Evolutionary conservation across 2,329 filamentous ascomycete species (phyloP), one percentile per base, ranked within the genome.

Genomic region (Penicillium sclerotigenum): DNA sequence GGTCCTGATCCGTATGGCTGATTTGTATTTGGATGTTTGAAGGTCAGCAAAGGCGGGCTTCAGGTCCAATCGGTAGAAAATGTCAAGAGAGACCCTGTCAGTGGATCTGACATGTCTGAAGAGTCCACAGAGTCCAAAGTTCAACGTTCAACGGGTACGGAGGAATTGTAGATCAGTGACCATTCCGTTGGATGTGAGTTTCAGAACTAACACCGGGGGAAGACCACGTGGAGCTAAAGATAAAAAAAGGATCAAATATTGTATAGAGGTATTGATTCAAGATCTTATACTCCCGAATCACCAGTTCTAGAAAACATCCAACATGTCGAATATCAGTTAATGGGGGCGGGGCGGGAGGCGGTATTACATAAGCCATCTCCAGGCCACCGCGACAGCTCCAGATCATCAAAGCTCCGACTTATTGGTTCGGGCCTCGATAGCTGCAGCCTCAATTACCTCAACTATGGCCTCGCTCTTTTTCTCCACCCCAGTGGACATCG

Each of bases 391-490:
- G 47, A 46, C 53, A 56, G 60, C 64, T 65, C 59, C 57, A 52
- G 52, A 57, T 60, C 62, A 58, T 59, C 60, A 48, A 60, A 54
- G 52, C 45, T 54, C 52, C 45, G 45, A 55, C 57, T 57, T 57
- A 46, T 49, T 55, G 52, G 40, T 36, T 53, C 42, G 50, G 37
- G 28, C 22, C 31, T 48, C 28, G 33, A 52, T 36, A 54, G 46
- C 53, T 41, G 34, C n/a, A 50, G 37, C 34, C 52, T 36, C 47
- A 45, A 54, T 56, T 52, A 54, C 38, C 56, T 59, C 47, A 52
- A 57, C 62, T 67, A 97, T 97, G 94, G 95, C 94, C 66, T 96
- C 96, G 80, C 95, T 96, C 80, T 96, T 96, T 81, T 99, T 97
- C 81, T 92, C 92, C 67, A 97, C 93, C 58, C 94, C 94, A 52